A percentile compares a stretch with the other conserved stretches of the same genome.
phyloP scores from a whole-genome alignment of 805 yeast genomes.

The Wickerhamiella parazyma region DNA sequence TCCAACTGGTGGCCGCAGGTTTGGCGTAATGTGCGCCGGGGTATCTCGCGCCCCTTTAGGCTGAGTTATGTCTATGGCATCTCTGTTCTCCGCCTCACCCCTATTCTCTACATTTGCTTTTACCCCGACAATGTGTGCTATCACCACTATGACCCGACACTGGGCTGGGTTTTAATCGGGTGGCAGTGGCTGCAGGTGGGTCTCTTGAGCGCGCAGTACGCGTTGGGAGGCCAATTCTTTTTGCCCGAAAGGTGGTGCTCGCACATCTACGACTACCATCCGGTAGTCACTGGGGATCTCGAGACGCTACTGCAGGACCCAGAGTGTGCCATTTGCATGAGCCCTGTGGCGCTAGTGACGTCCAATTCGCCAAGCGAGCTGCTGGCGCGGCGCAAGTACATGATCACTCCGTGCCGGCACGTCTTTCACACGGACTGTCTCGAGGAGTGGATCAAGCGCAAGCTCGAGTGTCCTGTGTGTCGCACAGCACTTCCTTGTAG shows the following conservation, averaged over 20 bases:
- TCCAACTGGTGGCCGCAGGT: constrained; percentile 87
- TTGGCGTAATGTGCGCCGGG: constrained; percentile 58
- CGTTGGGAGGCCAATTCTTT: constrained; percentile 72
- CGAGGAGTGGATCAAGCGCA: constrained; percentile 86
- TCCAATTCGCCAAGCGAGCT: constrained; percentile 6
- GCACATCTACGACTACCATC: constrained; percentile 77
- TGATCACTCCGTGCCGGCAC: constrained; percentile 80
- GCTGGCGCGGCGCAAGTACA: constrained; percentile 25
- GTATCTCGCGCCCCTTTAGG: constrained; percentile 42
- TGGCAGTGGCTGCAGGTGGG: constrained; percentile 54
- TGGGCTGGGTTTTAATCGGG: constrained; percentile 33
- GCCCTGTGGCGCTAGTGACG: constrained; percentile 40
- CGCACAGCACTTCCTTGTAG: constrained; percentile 70
- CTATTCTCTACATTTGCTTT: constrained; percentile 46
- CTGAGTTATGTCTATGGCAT: constrained; percentile 71
- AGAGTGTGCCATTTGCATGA: constrained; percentile 80
- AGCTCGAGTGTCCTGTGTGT: constrained; percentile 89
- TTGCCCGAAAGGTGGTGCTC: constrained; percentile 49
- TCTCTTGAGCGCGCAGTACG: constrained; percentile 46
- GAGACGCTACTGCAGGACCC: constrained; percentile 31
- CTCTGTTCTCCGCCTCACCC: constrained; percentile 46
- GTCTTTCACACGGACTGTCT: constrained; percentile 82
- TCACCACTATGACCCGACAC: constrained; percentile 47
- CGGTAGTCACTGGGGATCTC: constrained; percentile 45
- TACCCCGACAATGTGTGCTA: constrained; percentile 45